Evolutionary conservation across 2,329 filamentous ascomycete species (phyloP).

Genomic region (Fusarium sacchari): DNA sequence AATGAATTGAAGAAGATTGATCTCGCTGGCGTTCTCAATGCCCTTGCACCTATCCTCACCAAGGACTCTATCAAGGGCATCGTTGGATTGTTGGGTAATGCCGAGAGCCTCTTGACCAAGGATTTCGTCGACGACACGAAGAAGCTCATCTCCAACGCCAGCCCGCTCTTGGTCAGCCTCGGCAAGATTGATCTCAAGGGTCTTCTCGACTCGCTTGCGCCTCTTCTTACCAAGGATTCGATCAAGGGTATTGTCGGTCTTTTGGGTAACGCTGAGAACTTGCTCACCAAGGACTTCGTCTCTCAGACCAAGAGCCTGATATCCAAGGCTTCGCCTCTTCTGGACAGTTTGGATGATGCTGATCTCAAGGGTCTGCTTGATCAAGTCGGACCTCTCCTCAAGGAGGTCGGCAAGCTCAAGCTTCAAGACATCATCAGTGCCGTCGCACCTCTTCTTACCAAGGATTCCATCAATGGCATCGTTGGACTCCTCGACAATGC

Average conservation of each 20-base stretch:
- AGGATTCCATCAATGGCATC: slow-evolving; percentile 46
- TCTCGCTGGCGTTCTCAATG: slow-evolving; percentile 46
- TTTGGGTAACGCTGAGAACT: slow-evolving; percentile 46
- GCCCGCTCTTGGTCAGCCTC: slow-evolving; percentile 47
- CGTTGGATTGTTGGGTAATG: slow-evolving; percentile 46
- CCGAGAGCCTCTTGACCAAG: slow-evolving; percentile 42
- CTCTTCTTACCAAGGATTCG: slow-evolving; percentile 46
- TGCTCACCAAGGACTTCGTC: slow-evolving; percentile 44
- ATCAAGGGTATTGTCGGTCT: slow-evolving; percentile 48
- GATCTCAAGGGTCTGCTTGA: slow-evolving; percentile 47
- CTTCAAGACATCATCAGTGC: slow-evolving; percentile 43
- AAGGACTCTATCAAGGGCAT: slow-evolving; percentile 48
- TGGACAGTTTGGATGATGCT: slow-evolving; percentile 48
- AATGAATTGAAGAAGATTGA: slow-evolving; percentile 48
- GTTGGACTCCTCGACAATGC: slow-evolving; percentile 49
- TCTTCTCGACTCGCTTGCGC: slow-evolving; percentile 35
- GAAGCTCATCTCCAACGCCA: slow-evolving; percentile 41
- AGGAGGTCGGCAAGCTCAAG: slow-evolving; percentile 47
- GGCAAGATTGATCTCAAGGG: slow-evolving; percentile 49
- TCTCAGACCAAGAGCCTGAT: slow-evolving; percentile 40
- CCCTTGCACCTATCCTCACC: slow-evolving; percentile 41
- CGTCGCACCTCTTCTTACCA: slow-evolving; percentile 46
- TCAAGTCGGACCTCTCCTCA: slow-evolving; percentile 49
- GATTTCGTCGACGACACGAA: slow-evolving; percentile 37
- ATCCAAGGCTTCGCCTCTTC: slow-evolving; percentile 44